Conservation (phyloP, 495 filamentous ascomycete genomes). For the Cenococcum geophilum region DNA sequence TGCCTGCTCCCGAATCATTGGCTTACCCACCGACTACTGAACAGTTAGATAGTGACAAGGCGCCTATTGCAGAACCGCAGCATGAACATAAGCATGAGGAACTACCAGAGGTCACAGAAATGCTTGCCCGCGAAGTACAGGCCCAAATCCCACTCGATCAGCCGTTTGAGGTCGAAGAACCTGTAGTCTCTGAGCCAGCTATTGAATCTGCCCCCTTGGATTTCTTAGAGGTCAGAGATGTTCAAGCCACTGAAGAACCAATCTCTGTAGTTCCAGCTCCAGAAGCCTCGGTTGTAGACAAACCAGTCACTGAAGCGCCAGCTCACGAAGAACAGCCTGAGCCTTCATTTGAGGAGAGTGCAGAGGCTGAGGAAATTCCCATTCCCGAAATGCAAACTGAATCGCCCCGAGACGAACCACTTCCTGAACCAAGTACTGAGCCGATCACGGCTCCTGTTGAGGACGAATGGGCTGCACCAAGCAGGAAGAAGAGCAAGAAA, state of each 20-base stretch:
- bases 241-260: no score
- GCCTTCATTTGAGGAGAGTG: not conserved
- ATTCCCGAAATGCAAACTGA: not conserved
- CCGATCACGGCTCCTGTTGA: not conserved
- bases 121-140: no score
- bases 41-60: not conserved
- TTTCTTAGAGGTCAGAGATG: no score
- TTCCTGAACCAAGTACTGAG: not conserved
- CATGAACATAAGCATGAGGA: not conserved
- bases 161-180: no score
- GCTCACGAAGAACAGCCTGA: not conserved
- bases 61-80: not conserved
- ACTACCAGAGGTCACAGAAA: no score
- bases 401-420: not conserved
- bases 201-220: no score
- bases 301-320: no score
- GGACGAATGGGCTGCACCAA: not conserved
- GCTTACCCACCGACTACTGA: not conserved
- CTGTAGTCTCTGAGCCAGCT: no score
- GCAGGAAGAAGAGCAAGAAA: slow-evolving; percentile 10
- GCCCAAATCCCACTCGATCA: no score
- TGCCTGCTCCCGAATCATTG: not conserved
- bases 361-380: not conserved
- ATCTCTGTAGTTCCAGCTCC: no score
- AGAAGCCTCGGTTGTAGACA: no score